A percentile compares a stretch with the other conserved stretches of the same genome.
Conservation (phyloP, 768 basidiomycete species). For the Mycena kentingensis region DNA sequence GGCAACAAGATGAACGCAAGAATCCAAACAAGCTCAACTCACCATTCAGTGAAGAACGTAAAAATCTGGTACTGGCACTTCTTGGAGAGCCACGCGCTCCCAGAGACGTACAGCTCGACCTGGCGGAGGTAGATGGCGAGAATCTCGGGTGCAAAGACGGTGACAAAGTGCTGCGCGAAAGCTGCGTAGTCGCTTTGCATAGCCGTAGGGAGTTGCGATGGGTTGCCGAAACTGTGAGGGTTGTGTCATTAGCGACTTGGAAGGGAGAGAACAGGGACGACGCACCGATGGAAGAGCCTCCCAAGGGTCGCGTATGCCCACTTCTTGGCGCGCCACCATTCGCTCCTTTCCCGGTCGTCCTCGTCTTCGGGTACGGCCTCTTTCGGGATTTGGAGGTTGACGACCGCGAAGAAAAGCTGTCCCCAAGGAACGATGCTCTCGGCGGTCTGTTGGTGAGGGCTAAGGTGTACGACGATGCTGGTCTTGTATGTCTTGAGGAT, state of each 20-base stretch:
- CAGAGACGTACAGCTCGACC: slow-evolving; percentile 72
- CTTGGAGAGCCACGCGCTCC: slow-evolving; percentile 76
- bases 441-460: slow-evolving; percentile 68
- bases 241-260: neutral
- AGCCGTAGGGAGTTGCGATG: slow-evolving; percentile 77
- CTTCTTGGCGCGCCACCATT: slow-evolving; percentile 94
- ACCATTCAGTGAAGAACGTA: slow-evolving; percentile 89
- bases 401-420: slow-evolving; percentile 73
- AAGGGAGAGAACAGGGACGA: neutral
- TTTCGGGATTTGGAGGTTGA: slow-evolving; percentile 69
- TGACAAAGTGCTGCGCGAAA: slow-evolving; percentile 79
- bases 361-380: slow-evolving; percentile 69
- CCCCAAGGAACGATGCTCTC: slow-evolving; percentile 89
- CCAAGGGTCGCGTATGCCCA: slow-evolving; percentile 88
- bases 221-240: slow-evolving; percentile 71
- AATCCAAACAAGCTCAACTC: slow-evolving; percentile 26
- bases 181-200: slow-evolving; percentile 67
- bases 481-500: slow-evolving; percentile 88
- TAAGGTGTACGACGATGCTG: slow-evolving; percentile 74
- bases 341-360: slow-evolving; percentile 73
- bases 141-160: slow-evolving; percentile 83
- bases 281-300: slow-evolving; percentile 72
- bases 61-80: slow-evolving; percentile 86
- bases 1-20: neutral
- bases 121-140: slow-evolving; percentile 74